phyloP scores from a whole-genome alignment of 129 eudicot species.

The Logfia minima region DNA sequence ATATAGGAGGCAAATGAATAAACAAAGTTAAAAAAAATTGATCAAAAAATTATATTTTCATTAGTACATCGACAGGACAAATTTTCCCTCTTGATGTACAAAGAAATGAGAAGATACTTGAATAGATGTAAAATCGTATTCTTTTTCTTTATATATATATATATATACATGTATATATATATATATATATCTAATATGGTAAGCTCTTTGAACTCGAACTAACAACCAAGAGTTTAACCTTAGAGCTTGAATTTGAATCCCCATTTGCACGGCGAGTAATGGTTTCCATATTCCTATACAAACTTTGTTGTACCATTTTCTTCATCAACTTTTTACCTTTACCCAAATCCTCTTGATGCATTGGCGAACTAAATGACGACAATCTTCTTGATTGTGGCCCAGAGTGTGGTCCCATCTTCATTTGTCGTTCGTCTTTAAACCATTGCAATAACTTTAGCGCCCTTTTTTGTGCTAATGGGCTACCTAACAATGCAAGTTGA shows the following conservation, averaged over 20 bases:
- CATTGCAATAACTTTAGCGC: constrained; percentile 78
- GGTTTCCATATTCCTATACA: constrained; percentile 84
- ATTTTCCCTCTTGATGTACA: constrained; percentile 30
- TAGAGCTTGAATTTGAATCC: constrained; percentile 42
- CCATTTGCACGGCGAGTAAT: constrained; percentile 80
- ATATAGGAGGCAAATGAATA: constrained; percentile 6
- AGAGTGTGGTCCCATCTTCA: constrained; percentile 73
- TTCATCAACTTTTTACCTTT: constrained; percentile 81
- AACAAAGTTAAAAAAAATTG: neutral
- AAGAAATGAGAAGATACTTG: constrained; percentile 24
- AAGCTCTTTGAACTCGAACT: constrained; percentile 98
- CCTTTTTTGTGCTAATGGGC: constrained; percentile 73
- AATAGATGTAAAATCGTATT: constrained; percentile 7
- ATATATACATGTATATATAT: neutral
- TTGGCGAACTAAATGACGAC: constrained; percentile 46
- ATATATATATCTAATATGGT: constrained; percentile 51
- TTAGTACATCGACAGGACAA: neutral
- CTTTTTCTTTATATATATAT: no score
- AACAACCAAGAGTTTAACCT: constrained; percentile 65
- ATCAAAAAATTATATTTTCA: neutral
- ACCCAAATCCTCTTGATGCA: constrained; percentile 36
- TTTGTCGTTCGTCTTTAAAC: constrained; percentile 87
- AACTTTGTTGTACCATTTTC: constrained; percentile 82
- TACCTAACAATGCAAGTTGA: constrained; percentile 75
- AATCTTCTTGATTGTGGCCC: constrained; percentile 75